Percentiles rank a stretch among this genome's conserved stretches.
Evolutionary conservation across 345 rosid species (phyloP).

Genomic region (Eucalyptus melliodora): DNA sequence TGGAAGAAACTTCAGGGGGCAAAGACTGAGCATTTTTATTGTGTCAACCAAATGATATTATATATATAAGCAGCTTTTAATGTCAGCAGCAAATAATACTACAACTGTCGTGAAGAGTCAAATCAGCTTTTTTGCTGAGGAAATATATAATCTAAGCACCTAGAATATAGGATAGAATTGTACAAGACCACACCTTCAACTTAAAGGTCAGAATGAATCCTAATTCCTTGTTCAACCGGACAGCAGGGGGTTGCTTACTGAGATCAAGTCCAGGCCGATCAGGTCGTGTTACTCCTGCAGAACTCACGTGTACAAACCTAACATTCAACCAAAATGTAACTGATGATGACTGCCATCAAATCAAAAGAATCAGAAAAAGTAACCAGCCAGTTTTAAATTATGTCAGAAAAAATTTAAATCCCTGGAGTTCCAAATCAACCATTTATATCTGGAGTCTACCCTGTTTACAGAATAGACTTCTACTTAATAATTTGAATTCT

Average conservation of each 20-base stretch:
- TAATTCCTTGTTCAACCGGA: slow-evolving; percentile 90
- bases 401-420: background rate
- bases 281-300: slow-evolving; percentile 95
- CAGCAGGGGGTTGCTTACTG: slow-evolving; percentile 94
- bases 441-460: background rate
- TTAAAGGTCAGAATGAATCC: slow-evolving; percentile 78
- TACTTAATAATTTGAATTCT: background rate
- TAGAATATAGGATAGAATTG: background rate
- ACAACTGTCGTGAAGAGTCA: background rate
- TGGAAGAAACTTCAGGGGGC: background rate
- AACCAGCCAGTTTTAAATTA: background rate
- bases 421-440: background rate
- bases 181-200: slow-evolving; percentile 47
- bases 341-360: background rate
- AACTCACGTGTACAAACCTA: slow-evolving; percentile 89
- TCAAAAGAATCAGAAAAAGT: background rate
- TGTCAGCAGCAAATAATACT: background rate
- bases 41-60: background rate
- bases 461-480: background rate
- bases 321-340: background rate
- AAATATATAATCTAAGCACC: background rate
- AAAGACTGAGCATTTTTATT: background rate
- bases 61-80: background rate
- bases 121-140: background rate
- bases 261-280: slow-evolving; percentile 94